A percentile compares a stretch with the other conserved stretches of the same genome.
These are phyloP conservation scores for Tribonema minus DNA, from an alignment of 108 stramenopile genomes.

Conservation along the genomic window DNA sequence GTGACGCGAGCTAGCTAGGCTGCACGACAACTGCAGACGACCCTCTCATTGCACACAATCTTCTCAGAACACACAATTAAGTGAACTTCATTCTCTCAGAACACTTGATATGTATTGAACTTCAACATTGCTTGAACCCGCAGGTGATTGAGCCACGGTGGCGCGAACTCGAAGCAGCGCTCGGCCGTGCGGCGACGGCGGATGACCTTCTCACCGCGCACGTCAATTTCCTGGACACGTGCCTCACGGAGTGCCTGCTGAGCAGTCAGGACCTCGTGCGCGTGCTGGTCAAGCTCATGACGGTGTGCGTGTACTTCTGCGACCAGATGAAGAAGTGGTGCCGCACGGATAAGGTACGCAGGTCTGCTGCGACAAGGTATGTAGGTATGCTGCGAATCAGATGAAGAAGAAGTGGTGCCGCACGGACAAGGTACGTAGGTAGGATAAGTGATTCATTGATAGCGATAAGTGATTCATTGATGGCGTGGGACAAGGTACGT, in stretches of 20 bases:
- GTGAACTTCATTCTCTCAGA: no score
- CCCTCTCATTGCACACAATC: no score
- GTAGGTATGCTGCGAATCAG: constrained; percentile 53
- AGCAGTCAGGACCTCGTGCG: constrained; percentile 73
- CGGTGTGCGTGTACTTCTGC: constrained; percentile 55
- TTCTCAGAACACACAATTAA: no score
- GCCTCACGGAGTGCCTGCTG: constrained; percentile 85
- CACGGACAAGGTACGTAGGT: background rate
- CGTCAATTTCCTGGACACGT: constrained; percentile 72
- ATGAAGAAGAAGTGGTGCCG: constrained; percentile 6
- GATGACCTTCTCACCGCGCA: constrained; percentile 81
- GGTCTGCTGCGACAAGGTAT: no score
- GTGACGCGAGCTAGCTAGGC: no score
- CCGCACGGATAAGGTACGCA: background rate
- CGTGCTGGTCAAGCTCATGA: constrained; percentile 47
- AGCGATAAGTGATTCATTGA: no score
- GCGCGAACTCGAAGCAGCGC: constrained; percentile 59
- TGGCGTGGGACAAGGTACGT: no score
- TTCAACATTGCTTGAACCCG: no score
- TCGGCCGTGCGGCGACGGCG: constrained; percentile 58
- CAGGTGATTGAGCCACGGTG: constrained; percentile 77
- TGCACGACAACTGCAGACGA: no score
- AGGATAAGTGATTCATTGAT: no score
- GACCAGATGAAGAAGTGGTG: constrained; percentile 35
- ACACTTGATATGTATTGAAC: no score